Conservation (phyloP, 192 early-diverging fungal genomes). For the Backusella westeae region DNA sequence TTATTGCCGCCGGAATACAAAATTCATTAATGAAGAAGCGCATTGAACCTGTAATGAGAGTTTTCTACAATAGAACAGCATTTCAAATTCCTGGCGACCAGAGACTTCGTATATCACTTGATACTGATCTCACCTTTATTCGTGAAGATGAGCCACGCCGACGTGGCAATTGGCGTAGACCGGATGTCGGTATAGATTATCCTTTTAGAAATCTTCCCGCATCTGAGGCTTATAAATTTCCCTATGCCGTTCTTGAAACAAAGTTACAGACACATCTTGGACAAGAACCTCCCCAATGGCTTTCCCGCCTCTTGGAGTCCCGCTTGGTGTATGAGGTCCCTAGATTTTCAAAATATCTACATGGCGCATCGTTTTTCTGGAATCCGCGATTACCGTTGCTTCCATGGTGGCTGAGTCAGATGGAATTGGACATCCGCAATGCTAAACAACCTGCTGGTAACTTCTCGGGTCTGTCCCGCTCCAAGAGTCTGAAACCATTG, state of each 20-base stretch:
- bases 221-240: constrained; percentile 63
- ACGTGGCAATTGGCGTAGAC: constrained; percentile 88
- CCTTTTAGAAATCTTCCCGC: constrained; percentile 81
- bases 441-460: constrained; percentile 58
- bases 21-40: constrained; percentile 54
- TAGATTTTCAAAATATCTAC: constrained; percentile 47
- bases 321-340: constrained; percentile 44
- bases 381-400: constrained; percentile 41
- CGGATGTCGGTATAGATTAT: constrained; percentile 75
- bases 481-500: constrained; percentile 38
- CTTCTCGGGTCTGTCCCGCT: constrained; percentile 48
- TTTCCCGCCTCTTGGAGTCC: constrained; percentile 64
- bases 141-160: constrained; percentile 88
- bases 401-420: constrained; percentile 45
- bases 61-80: constrained; percentile 96
- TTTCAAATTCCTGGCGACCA: constrained; percentile 98
- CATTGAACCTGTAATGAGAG: constrained; percentile 69
- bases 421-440: constrained; percentile 65
- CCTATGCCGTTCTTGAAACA: constrained; percentile 87
- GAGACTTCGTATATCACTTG: constrained; percentile 89
- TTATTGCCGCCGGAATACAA: constrained; percentile 46
- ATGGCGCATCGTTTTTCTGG: constrained; percentile 43
- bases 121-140: constrained; percentile 94
- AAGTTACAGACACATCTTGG: constrained; percentile 85
- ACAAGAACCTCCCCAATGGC: constrained; percentile 78